Evolutionary conservation across 352 stramenopile genomes (phyloP).

Genomic region (Phytophthora fragariae): DNA sequence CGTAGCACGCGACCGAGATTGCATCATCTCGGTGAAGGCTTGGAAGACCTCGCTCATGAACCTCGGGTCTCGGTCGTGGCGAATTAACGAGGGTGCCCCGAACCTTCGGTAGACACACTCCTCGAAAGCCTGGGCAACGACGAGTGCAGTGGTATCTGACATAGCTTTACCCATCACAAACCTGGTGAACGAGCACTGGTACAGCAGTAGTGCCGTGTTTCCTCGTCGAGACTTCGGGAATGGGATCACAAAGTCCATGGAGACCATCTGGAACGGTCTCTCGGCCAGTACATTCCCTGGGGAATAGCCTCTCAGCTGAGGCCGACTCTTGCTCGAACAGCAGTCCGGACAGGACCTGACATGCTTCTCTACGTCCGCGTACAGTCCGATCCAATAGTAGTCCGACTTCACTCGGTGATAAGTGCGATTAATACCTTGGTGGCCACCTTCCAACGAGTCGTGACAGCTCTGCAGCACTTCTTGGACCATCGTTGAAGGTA

Average conservation of each 20-base stretch:
- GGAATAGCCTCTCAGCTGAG: not conserved
- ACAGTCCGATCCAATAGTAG: constrained; percentile 2
- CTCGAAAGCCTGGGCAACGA: not conserved
- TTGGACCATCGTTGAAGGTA: no score
- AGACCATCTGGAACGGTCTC: constrained; percentile 12
- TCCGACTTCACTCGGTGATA: not conserved
- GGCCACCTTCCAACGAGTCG: not conserved
- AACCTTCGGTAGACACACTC: not conserved
- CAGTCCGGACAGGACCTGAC: no score
- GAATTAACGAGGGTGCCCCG: no score
- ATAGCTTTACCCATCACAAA: constrained; percentile 23
- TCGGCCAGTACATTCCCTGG: not conserved
- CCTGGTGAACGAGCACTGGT: constrained; percentile 11
- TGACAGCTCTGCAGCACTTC: constrained; percentile 1
- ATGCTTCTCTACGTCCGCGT: not conserved
- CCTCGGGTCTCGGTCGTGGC: no score
- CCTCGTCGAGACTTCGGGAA: not conserved
- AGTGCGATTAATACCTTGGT: not conserved
- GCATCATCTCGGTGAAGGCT: no score
- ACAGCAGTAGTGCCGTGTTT: constrained; percentile 10
- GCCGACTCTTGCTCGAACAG: no score
- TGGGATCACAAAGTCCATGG: constrained; percentile 19
- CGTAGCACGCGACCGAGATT: no score
- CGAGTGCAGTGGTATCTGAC: not conserved
- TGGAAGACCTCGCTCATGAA: no score